Conservation (phyloP, 2,329 filamentous ascomycete species). For the Chrysoporthe deuterocubensis region DNA sequence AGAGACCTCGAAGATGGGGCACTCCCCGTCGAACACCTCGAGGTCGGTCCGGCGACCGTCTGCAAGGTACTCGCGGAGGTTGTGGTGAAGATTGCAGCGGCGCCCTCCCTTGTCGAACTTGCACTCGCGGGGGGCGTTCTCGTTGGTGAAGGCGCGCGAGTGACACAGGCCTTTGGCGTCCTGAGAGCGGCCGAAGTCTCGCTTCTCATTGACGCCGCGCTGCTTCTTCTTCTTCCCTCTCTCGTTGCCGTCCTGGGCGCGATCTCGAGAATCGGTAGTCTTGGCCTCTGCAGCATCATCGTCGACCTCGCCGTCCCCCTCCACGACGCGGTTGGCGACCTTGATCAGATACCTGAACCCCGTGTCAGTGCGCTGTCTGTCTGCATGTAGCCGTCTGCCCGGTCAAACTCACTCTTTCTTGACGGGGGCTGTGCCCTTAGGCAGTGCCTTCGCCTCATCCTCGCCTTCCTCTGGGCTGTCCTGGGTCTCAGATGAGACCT, state of each 20-base stretch:
- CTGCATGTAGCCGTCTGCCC: neutral
- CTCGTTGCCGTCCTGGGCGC: slow-evolving; percentile 35
- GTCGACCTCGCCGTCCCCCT: slow-evolving; percentile 39
- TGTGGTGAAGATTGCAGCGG: slow-evolving; percentile 80
- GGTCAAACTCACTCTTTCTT: slow-evolving; percentile 67
- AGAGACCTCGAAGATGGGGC: slow-evolving; percentile 77
- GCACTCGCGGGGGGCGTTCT: slow-evolving; percentile 82
- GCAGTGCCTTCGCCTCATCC: slow-evolving; percentile 7
- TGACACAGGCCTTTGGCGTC: slow-evolving; percentile 80
- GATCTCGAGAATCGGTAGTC: slow-evolving; percentile 33
- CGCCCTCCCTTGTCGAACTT: slow-evolving; percentile 80
- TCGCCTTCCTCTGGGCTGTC: slow-evolving; percentile 54
- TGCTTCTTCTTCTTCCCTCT: slow-evolving; percentile 52
- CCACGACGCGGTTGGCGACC: slow-evolving; percentile 34
- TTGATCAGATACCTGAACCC: slow-evolving; percentile 49
- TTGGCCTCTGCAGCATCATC: slow-evolving; percentile 56
- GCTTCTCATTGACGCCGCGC: slow-evolving; percentile 80
- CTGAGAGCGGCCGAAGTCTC: slow-evolving; percentile 78
- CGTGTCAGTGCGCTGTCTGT: slow-evolving; percentile 23
- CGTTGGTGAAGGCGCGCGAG: slow-evolving; percentile 70
- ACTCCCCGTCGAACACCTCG: slow-evolving; percentile 74
- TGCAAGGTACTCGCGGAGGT: slow-evolving; percentile 82
- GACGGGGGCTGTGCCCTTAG: slow-evolving; percentile 57
- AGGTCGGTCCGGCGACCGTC: slow-evolving; percentile 83
- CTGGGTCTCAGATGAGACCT: neutral